A percentile compares a stretch with the other conserved stretches of the same genome.
Conservation (phyloP, 345 rosid species). For the Anacardium occidentale region DNA sequence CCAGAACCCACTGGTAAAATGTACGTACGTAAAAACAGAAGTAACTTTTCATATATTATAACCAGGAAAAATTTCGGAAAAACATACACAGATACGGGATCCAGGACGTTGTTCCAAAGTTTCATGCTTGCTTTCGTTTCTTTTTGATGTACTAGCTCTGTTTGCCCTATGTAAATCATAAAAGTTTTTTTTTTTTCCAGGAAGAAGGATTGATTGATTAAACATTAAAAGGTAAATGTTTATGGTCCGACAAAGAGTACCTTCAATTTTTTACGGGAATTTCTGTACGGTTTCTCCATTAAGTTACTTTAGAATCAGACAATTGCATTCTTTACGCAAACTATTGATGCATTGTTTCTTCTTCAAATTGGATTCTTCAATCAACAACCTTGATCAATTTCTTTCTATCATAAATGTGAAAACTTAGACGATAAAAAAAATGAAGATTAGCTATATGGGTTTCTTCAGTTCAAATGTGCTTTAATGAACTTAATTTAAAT, state of each 20-base stretch:
- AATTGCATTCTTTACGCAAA: background rate
- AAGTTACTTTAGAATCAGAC: slow-evolving; percentile 2
- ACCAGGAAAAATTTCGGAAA: no score
- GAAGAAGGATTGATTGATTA: background rate
- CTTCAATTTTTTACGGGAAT: background rate
- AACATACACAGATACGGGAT: no score
- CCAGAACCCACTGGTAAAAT: background rate
- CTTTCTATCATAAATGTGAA: background rate
- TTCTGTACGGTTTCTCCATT: background rate
- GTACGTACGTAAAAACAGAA: background rate
- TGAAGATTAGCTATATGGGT: no score
- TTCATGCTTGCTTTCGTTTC: background rate
- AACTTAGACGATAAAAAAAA: no score
- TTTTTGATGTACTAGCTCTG: background rate
- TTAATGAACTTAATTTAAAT: no score
- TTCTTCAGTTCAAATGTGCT: no score
- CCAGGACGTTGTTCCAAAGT: no score
- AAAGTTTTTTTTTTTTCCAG: no score
- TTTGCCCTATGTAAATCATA: no score
- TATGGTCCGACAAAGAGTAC: slow-evolving; percentile 9
- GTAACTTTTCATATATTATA: background rate
- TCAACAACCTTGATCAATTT: background rate
- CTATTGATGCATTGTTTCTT: background rate
- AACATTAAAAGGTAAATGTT: slow-evolving; percentile 2
- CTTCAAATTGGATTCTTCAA: background rate